Base-by-base conservation (phyloP, 805 yeast genomes). In the Starmerella stigmatis region DNA sequence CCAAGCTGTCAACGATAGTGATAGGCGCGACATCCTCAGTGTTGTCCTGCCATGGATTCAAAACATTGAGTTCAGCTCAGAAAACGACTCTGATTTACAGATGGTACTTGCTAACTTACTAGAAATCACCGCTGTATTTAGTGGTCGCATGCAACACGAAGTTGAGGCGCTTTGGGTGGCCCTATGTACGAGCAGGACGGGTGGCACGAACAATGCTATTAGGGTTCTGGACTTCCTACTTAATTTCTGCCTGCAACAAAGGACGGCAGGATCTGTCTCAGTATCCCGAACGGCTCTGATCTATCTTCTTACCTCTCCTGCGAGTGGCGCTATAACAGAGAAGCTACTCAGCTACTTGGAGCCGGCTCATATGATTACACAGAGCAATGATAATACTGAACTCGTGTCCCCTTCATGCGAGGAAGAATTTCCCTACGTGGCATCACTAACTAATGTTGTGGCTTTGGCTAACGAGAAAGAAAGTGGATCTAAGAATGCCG, bases 101-200 rank as follows among this genome's bases (percentile, higher is more conserved):
- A 50, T 51, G 54, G 54, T 51, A 2, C 22, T 51, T 4, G 54
- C 41, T 1, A 50, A 51, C 20, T 64, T 89, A 44, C 76, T 88
- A 60, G 96, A 85, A 54, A 80, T 92, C 31, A 86, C 96, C 0
- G 76, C 86, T 29, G 76, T 76, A 47, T 83, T 80, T 54, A 76
- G 88, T 42, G 79, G 80, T 38, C 68, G 70, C 12, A 76, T 85
- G 53, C 84, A 85, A 35, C 81, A 81, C 55, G 97, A 86, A 55
- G 85, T 92, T 10, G 96, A 88, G 60, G 94, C 94, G 0, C 63
- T 92, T 19, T 92, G 99, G 99, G 86, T 84, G 5, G 89, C 96
- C 0, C 67, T 92, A n/a, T 95, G 94, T 1, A 76, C 74, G 41
- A 84, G 81, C 5, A 72, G 74, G n/a, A 72, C 75, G 23, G 71